These are phyloP conservation scores for Peltaster fructicola DNA, from an alignment of 2,329 filamentous ascomycete species.

Conservation along the genomic window DNA sequence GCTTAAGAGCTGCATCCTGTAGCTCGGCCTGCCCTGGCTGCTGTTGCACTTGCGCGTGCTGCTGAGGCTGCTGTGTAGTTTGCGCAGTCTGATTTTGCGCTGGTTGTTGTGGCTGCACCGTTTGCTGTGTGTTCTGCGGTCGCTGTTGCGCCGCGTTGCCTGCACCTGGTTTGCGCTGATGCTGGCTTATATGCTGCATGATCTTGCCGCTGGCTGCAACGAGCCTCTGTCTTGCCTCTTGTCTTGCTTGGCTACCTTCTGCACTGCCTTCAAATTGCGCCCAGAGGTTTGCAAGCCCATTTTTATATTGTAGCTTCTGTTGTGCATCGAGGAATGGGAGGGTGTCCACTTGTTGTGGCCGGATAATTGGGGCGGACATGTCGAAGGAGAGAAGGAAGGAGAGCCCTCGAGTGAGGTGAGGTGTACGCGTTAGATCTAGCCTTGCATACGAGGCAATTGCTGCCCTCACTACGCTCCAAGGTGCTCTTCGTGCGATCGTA, in stretches of 20 bases:
- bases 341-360: conserved; percentile 34
- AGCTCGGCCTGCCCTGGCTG: conserved; percentile 7
- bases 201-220: conserved; percentile 27
- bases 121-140: conserved; percentile 2
- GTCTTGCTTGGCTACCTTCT: conserved; percentile 29
- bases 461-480: neutral
- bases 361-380: conserved; percentile 20
- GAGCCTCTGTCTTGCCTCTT: conserved; percentile 35
- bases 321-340: conserved; percentile 35
- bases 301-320: conserved; percentile 38
- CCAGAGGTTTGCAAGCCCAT: conserved; percentile 37
- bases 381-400: no score
- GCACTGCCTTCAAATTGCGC: conserved; percentile 31
- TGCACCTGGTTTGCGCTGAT: conserved; percentile 7
- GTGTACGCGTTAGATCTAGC: neutral
- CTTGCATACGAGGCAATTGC: neutral
- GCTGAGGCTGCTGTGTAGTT: conserved; percentile 3
- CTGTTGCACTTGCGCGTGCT: conserved; percentile 8
- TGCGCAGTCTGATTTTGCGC: conserved; percentile 7
- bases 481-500: neutral
- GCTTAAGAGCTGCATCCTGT: conserved; percentile 4
- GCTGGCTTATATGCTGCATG: conserved; percentile 22
- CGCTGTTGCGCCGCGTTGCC: conserved; percentile 8
- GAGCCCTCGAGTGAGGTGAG: no score
- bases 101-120: conserved; percentile 3